Base-by-base conservation (phyloP, 106 monocot genomes). In the Amphibolis antarctica region DNA sequence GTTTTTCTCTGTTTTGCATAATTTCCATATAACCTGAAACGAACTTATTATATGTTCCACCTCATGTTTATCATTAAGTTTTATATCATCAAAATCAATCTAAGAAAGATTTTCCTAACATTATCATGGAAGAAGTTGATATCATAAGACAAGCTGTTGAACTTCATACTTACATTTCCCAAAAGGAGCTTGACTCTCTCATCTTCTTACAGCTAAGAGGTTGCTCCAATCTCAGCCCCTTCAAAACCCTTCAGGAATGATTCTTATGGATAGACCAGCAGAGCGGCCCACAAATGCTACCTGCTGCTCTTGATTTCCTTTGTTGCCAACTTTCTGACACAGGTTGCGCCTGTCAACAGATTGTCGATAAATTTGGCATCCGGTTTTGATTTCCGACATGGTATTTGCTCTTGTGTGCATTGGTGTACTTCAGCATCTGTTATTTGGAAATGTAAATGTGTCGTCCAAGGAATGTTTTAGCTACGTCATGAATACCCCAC, bases 211-310 rank as follows among this genome's bases (percentile, higher is more conserved):
- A 86, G 86, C 82, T 45, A 82, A 86, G 64, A 79, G 55, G 63
- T 45, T 86, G 28, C 56, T 79, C 28, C 59, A 71, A 62, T 72
- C 48, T 29, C 82, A 79, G 36, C 63, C 69, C 30, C 69, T 50
- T 36, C 70, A 67, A 21, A 82, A 68, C 28, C 78, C 79, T 67
- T 64, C 71, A 10, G 86, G 86, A 57, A 82, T 82, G 86, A 46
- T 77, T 55, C 60, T 86, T 24, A 52, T 42, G 3, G 67, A 73
- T 44, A 67, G 66, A 55, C 59, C 65, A 21, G 21, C 55, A 2
- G 36, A 64, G 3, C 60, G 71, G 53, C 0, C 64, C 19, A 42
- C 50, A 17, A 67, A 53, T n/a, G 46, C 81, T 53, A 73, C 81
- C 3, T 85, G 81, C 72, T 85, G 85, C 72, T 75, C 79, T 29